Evolutionary conservation across 2,329 filamentous ascomycete genomes (phyloP), one percentile per base, ranked within the genome.

Genomic region (Hypocrella siamensis): DNA sequence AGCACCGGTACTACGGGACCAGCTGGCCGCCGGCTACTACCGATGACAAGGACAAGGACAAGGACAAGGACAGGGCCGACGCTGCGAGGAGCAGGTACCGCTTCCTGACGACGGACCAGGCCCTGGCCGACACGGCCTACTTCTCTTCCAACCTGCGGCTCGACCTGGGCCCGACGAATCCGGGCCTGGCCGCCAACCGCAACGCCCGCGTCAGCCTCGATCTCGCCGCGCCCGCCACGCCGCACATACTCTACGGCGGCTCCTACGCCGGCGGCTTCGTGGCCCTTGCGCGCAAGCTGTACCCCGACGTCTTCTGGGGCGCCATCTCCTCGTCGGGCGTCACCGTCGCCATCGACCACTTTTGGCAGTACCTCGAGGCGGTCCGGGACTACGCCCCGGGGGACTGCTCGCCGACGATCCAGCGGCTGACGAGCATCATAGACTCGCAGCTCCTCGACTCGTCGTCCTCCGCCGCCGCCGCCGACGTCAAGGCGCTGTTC

Each of bases 1-100:
- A 93, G 57, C 84, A 93, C 47, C 72, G 84, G 19, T 93, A 92
- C 61, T 93, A 93, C 47, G 84, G 84, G 34, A 65, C 63, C 10
- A 86, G 79, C 48, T 75, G 77, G 33, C 82, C 83, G 0, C 69
- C 70, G 0, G 50, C 63, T 1, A 67, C 86, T 44, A 61, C 88
- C 26, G 63, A 54, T 42, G 76, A 72, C 0, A 58, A 79, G 47
- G n/a, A n/a, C n/a, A n/a, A n/a, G n/a, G n/a, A n/a, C n/a, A n/a
- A n/a, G n/a, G n/a, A n/a, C n/a, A n/a, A n/a, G n/a, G n/a, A n/a
- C n/a, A n/a, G n/a, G n/a, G n/a, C n/a, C n/a, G n/a, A n/a, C n/a
- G n/a, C n/a, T n/a, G n/a, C n/a, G n/a, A n/a, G n/a, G n/a, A n/a
- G n/a, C n/a, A 86, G 70, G 42, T 56, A 92, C 40, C 75, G 84